Evolutionary conservation across 1,284 basidiomycete species (phyloP).

Genomic region (Trichosporon ovoides): DNA sequence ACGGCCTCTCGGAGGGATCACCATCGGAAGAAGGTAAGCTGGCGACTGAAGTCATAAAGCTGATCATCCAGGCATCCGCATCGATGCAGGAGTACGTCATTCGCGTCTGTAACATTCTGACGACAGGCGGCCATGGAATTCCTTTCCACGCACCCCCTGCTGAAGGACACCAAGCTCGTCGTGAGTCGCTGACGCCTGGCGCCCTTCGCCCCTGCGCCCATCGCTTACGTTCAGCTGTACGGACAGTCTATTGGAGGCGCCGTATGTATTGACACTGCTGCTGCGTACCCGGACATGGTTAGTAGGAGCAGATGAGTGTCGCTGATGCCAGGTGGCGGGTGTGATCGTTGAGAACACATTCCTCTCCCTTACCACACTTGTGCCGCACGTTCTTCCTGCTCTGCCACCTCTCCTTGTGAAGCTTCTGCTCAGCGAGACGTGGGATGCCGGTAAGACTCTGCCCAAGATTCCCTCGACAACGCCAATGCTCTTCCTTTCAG

Average conservation of each 20-base stretch:
- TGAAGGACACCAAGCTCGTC: slow-evolving; percentile 58
- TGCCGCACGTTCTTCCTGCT: slow-evolving; percentile 74
- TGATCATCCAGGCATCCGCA: slow-evolving; percentile 58
- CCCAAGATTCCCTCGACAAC: slow-evolving; percentile 62
- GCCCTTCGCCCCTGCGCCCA: too few relatives aligned
- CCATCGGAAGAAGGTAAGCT: slow-evolving; percentile 71
- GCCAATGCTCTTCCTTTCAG: slow-evolving; percentile 81
- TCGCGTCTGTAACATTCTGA: not conserved
- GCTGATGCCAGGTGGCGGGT: slow-evolving; percentile 54
- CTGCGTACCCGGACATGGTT: slow-evolving; percentile 67
- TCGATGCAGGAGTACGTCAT: slow-evolving; percentile 69
- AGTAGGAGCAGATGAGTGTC: not conserved
- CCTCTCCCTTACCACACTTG: slow-evolving; percentile 68
- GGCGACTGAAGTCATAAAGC: slow-evolving; percentile 16
- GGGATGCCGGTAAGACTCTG: slow-evolving; percentile 74
- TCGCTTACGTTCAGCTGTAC: slow-evolving; percentile 56
- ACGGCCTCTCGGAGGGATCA: slow-evolving; percentile 72
- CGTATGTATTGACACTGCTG: slow-evolving; percentile 81
- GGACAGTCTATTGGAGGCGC: slow-evolving; percentile 97
- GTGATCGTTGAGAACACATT: slow-evolving; percentile 90
- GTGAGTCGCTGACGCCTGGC: not conserved
- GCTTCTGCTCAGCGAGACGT: slow-evolving; percentile 57
- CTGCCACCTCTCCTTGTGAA: slow-evolving; percentile 57
- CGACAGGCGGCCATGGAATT: slow-evolving; percentile 63
- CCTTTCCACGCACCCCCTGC: slow-evolving; percentile 61